These are phyloP conservation scores for Penicillium sp. DNA, from an alignment of 2,329 filamentous ascomycete genomes.

Conservation along the genomic window DNA sequence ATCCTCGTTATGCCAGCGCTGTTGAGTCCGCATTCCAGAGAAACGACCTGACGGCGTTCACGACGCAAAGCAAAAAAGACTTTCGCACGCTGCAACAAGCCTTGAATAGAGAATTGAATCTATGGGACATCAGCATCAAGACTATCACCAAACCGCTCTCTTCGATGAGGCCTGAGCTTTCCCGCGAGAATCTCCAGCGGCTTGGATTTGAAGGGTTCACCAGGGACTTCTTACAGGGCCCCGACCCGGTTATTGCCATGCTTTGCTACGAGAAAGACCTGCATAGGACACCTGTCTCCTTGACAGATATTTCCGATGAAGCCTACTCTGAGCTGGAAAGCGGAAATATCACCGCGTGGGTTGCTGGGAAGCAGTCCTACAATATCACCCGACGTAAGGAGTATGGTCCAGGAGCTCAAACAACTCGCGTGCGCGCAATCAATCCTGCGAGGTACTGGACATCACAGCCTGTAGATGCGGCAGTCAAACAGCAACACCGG, in stretches of 20 bases:
- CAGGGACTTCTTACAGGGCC: constrained; percentile 75
- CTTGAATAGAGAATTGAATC: constrained; percentile 62
- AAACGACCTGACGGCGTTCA: constrained; percentile 64
- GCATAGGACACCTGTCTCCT: constrained; percentile 66
- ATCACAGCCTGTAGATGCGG: constrained; percentile 68
- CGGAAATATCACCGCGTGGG: constrained; percentile 65
- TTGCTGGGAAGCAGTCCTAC: constrained; percentile 66
- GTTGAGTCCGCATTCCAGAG: constrained; percentile 59
- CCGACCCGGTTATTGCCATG: constrained; percentile 81
- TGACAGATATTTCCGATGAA: constrained; percentile 62
- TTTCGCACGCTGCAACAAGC: constrained; percentile 69
- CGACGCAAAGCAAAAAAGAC: constrained; percentile 72
- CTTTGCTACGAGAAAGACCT: constrained; percentile 73
- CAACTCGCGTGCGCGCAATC: constrained; percentile 66
- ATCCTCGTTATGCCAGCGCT: constrained; percentile 64
- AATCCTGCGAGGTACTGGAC: constrained; percentile 69
- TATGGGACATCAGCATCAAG: constrained; percentile 72
- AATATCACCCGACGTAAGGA: constrained; percentile 70
- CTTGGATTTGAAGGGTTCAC: constrained; percentile 78
- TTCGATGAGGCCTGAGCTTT: constrained; percentile 57
- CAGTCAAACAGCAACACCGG: constrained; percentile 60
- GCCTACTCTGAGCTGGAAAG: constrained; percentile 67
- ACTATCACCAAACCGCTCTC: constrained; percentile 58
- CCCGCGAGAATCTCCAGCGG: constrained; percentile 53
- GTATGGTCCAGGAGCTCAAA: constrained; percentile 73